phyloP scores from a whole-genome alignment of 139 green algal species.

The Diplosphaera chodatii region DNA sequence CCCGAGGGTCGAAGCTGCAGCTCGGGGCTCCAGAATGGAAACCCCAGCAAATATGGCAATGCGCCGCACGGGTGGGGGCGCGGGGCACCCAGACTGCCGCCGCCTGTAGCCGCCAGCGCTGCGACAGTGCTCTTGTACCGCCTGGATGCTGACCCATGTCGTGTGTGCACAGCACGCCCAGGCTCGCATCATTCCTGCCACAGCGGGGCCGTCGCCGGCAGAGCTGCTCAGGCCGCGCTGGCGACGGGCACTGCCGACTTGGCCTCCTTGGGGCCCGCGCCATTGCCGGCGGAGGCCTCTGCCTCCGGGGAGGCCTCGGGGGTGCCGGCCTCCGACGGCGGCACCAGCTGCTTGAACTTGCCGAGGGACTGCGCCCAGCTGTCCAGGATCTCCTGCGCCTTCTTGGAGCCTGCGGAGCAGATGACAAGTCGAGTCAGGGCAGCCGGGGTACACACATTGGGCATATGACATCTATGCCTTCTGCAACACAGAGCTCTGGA shows the following conservation, averaged over 20 bases:
- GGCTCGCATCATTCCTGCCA: neutral
- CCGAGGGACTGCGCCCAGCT: constrained; percentile 68
- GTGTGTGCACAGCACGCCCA: neutral
- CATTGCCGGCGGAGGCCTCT: neutral
- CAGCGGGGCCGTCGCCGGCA: no score
- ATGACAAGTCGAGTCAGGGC: no score
- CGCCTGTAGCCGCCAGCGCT: neutral
- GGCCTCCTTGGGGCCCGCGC: neutral
- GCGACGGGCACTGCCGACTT: neutral
- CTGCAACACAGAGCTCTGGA: no score
- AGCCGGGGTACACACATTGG: no score
- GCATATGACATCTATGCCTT: no score
- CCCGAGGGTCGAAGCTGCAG: neutral
- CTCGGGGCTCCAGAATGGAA: no score
- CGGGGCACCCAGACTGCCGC: neutral
- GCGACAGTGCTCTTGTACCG: neutral
- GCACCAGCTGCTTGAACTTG: constrained; percentile 98
- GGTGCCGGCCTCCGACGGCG: constrained; percentile 73
- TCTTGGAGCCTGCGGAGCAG: constrained; percentile 37
- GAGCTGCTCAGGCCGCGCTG: neutral
- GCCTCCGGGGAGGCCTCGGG: constrained; percentile 44
- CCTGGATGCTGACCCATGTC: no score
- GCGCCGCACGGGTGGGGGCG: no score
- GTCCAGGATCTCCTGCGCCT: constrained; percentile 65
- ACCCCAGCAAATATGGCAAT: neutral